phyloP scores from a whole-genome alignment of 495 filamentous ascomycete genomes.

The Aspergillus nidulans region DNA sequence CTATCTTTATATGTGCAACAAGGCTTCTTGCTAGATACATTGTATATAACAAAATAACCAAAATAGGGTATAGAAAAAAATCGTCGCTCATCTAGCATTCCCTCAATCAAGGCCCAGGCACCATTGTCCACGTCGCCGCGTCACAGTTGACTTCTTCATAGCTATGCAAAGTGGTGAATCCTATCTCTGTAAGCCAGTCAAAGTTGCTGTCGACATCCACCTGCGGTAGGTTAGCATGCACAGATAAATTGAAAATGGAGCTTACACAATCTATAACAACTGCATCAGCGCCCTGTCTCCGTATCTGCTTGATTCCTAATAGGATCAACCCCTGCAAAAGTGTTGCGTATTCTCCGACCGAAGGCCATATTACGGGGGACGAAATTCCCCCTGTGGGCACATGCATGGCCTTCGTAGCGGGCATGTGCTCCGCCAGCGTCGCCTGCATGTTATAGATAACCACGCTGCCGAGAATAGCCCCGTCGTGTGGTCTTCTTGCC shows the following conservation, averaged over 20 bases:
- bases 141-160: slow-evolving; percentile 80
- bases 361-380: slow-evolving; percentile 69
- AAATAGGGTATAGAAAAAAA: slow-evolving; percentile 11
- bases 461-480: slow-evolving; percentile 70
- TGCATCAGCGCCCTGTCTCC: slow-evolving; percentile 63
- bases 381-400: slow-evolving; percentile 66
- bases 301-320: slow-evolving; percentile 77
- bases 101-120: slow-evolving; percentile 30
- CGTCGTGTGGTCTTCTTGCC: slow-evolving; percentile 66
- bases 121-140: slow-evolving; percentile 62
- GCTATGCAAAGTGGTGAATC: slow-evolving; percentile 67
- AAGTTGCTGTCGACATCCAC: slow-evolving; percentile 67
- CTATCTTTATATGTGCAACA: not conserved
- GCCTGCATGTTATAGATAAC: slow-evolving; percentile 73
- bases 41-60: slow-evolving; percentile 9
- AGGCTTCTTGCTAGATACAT: not conserved
- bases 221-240: slow-evolving; percentile 35
- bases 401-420: slow-evolving; percentile 51
- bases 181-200: slow-evolving; percentile 69
- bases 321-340: slow-evolving; percentile 77
- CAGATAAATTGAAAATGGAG: not conserved
- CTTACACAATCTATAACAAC: slow-evolving; percentile 75
- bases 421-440: slow-evolving; percentile 63
- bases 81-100: not conserved
- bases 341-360: slow-evolving; percentile 62